Percentiles rank a stretch among this genome's conserved stretches.
Evolutionary conservation across 1,284 basidiomycete species (phyloP).

Genomic region (Trametes polyzona): DNA sequence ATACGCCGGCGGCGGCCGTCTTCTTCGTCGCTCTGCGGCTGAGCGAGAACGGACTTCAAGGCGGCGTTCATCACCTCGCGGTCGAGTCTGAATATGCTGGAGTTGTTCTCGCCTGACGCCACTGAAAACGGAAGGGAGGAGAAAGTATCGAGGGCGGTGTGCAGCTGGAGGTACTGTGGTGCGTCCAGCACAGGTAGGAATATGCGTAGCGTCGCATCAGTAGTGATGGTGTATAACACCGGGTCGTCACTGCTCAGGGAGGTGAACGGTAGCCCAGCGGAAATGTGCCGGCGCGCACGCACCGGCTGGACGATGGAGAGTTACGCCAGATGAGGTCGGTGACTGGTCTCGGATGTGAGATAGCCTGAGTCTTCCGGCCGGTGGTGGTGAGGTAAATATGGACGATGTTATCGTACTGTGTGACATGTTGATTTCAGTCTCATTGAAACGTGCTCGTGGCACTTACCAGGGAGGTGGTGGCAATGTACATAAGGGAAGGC

Average conservation of each 20-base stretch:
- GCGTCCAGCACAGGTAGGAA: slow-evolving; percentile 89
- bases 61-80: slow-evolving; percentile 56
- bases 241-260: slow-evolving; percentile 64
- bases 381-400: slow-evolving; percentile 74
- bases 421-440: slow-evolving; percentile 12
- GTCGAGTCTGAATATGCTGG: slow-evolving; percentile 67
- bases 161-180: slow-evolving; percentile 83
- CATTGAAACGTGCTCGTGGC: not conserved
- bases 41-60: slow-evolving; percentile 44
- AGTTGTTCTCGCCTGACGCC: slow-evolving; percentile 41
- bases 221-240: slow-evolving; percentile 77
- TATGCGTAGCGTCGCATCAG: slow-evolving; percentile 77
- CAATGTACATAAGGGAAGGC: slow-evolving; percentile 76
- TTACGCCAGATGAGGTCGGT: slow-evolving; percentile 70
- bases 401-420: slow-evolving; percentile 60
- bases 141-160: slow-evolving; percentile 72
- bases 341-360: slow-evolving; percentile 71
- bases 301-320: slow-evolving; percentile 69
- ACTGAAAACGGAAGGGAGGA: slow-evolving; percentile 51
- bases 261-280: not conserved
- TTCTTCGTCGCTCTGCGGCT: slow-evolving; percentile 41
- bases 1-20: slow-evolving; percentile 52
- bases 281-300: slow-evolving; percentile 27
- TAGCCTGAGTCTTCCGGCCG: slow-evolving; percentile 64
- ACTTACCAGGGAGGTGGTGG: slow-evolving; percentile 61